Percentiles rank a stretch among this genome's conserved stretches.
Evolutionary conservation across 345 rosid genomes (phyloP).

Genomic region (Brassica cretica): DNA sequence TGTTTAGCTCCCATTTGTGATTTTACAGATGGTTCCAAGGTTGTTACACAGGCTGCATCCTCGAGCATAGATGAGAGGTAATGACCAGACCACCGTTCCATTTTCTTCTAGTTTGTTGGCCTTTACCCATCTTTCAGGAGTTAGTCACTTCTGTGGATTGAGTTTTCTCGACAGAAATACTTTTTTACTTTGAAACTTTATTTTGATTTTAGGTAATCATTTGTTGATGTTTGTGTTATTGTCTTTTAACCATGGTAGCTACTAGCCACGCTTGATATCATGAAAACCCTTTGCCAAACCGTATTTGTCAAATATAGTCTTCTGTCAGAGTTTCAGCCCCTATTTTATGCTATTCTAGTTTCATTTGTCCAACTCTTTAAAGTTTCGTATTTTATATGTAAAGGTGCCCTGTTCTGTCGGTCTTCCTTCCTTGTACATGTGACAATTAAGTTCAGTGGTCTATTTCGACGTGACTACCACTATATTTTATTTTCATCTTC

Average conservation of each 20-base stretch:
- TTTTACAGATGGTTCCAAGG: conserved; percentile 63
- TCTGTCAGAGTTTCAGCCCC: conserved; percentile 21
- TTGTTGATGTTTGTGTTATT: conserved; percentile 7
- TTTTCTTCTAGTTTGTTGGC: conserved; percentile 10
- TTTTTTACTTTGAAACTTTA: not conserved
- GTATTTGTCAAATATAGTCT: not conserved
- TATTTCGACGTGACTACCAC: conserved; percentile 3
- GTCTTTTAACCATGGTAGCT: not conserved
- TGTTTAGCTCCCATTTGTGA: conserved; percentile 15
- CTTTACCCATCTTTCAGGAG: not conserved
- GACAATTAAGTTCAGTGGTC: conserved; percentile 17
- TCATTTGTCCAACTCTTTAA: not conserved
- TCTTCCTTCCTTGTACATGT: not conserved
- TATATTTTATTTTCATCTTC: conserved; percentile 32
- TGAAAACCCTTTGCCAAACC: conserved; percentile 3
- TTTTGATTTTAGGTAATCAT: conserved; percentile 2
- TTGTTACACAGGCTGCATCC: conserved; percentile 48
- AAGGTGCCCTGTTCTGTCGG: conserved; percentile 1
- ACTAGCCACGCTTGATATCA: conserved; percentile 14
- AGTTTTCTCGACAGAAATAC: conserved; percentile 6
- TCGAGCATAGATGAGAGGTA: conserved; percentile 65
- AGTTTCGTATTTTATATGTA: conserved; percentile 1
- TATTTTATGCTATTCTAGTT: not conserved
- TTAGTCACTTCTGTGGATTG: not conserved
- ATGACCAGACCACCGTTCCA: conserved; percentile 27